A percentile compares a stretch with the other conserved stretches of the same genome.
These are phyloP conservation scores for Xerocomus spinulosus DNA, from an alignment of 768 basidiomycete genomes.

Conservation along the genomic window DNA sequence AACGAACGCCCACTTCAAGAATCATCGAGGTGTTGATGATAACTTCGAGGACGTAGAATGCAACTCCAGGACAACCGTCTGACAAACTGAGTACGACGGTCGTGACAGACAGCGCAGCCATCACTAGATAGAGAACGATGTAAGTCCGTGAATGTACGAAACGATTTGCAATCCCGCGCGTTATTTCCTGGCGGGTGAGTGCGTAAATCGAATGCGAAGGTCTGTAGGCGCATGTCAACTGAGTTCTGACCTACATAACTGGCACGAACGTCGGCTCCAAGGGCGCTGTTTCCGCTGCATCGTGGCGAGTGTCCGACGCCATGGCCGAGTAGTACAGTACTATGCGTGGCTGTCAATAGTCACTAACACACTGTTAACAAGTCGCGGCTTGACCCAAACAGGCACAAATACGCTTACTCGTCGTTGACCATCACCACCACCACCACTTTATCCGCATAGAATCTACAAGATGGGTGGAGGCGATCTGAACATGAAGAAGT, in stretches of 20 bases:
- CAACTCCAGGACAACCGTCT: constrained; percentile 80
- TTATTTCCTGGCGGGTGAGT: constrained; percentile 77
- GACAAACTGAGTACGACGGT: constrained; percentile 80
- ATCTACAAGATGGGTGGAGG: constrained; percentile 90
- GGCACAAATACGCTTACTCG: constrained; percentile 22
- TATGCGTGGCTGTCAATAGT: too few species aligned
- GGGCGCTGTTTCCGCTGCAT: constrained; percentile 33
- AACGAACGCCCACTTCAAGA: constrained; percentile 83
- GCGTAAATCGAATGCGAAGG: constrained; percentile 80
- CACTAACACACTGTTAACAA: too few species aligned
- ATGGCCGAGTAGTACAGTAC: constrained; percentile 31
- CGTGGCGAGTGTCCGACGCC: constrained; percentile 27
- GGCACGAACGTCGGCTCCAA: constrained; percentile 29
- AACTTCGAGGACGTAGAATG: constrained; percentile 87
- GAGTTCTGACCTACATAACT: constrained; percentile 7
- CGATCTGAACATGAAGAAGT: constrained; percentile 99
- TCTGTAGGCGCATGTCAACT: constrained; percentile 35
- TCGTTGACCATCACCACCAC: constrained; percentile 8
- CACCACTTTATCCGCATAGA: constrained; percentile 7
- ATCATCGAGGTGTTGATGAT: constrained; percentile 93
- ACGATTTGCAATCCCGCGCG: constrained; percentile 81
- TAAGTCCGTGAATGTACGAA: constrained; percentile 87
- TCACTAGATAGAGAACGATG: constrained; percentile 81
- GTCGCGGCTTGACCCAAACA: constrained; percentile 33
- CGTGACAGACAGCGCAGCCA: constrained; percentile 83